A percentile compares a stretch with the other conserved stretches of the same genome.
These are phyloP conservation scores for Beta macrorhiza DNA, from an alignment of 179 eudicot genomes.

Conservation along the genomic window DNA sequence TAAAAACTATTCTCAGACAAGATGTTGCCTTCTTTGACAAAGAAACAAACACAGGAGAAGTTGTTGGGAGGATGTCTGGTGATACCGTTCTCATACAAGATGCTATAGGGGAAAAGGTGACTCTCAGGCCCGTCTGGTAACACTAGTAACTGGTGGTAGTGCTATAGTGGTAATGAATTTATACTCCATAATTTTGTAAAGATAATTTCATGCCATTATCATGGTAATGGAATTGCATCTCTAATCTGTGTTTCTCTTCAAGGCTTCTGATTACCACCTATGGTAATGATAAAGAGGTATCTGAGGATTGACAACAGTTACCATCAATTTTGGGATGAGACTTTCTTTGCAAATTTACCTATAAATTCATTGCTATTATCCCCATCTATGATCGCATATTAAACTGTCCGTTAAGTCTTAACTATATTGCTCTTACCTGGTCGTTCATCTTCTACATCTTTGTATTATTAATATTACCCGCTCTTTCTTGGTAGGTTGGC, in stretches of 20 bases:
- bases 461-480: background rate
- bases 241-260: background rate
- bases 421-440: background rate
- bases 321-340: too few species aligned
- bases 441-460: background rate
- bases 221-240: too few species aligned
- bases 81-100: constrained; percentile 66
- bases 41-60: constrained; percentile 57
- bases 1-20: constrained; percentile 58
- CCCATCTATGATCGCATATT: too few species aligned
- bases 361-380: background rate
- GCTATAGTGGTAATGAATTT: too few species aligned
- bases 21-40: constrained; percentile 62
- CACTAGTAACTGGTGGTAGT: too few species aligned
- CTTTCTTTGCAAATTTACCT: too few species aligned
- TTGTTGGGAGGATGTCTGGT: constrained; percentile 55
- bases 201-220: too few species aligned
- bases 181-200: too few species aligned
- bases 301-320: too few species aligned
- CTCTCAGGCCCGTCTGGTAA: background rate
- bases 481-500: constrained; percentile 47
- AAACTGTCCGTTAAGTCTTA: background rate
- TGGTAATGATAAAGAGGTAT: too few species aligned
- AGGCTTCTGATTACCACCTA: background rate
- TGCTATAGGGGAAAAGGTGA: constrained; percentile 71